These are phyloP conservation scores for Leccinum barrowsii DNA, from an alignment of 768 basidiomycete genomes.

Conservation along the genomic window DNA sequence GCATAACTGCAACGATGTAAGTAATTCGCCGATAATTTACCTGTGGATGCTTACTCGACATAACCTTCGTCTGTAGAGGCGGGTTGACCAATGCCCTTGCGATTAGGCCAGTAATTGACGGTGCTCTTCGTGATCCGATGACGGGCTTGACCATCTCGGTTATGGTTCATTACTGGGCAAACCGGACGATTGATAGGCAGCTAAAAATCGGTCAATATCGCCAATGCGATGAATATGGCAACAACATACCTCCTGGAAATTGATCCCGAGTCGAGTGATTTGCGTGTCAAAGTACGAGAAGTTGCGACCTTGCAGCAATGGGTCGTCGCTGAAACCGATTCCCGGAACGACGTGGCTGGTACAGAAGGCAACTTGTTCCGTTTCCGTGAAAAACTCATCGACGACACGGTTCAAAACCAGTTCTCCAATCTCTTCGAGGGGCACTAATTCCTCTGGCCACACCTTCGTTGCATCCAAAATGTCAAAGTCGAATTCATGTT, in stretches of 20 bases:
- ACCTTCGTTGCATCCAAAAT: constrained; percentile 85
- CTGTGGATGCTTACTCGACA: constrained; percentile 39
- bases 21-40: neutral
- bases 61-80: constrained; percentile 49
- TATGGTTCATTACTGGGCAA: constrained; percentile 69
- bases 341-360: constrained; percentile 59
- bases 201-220: constrained; percentile 26
- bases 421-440: constrained; percentile 74
- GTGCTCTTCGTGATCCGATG: constrained; percentile 54
- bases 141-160: constrained; percentile 59
- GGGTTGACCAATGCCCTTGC: constrained; percentile 49
- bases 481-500: constrained; percentile 85
- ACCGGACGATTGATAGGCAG: constrained; percentile 81
- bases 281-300: constrained; percentile 90
- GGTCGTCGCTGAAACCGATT: constrained; percentile 73
- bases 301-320: constrained; percentile 79
- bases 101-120: constrained; percentile 85
- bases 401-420: constrained; percentile 60
- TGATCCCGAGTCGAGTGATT: constrained; percentile 72
- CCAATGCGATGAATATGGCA: no score
- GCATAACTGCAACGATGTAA: constrained; percentile 36
- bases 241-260: constrained; percentile 62
- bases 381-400: constrained; percentile 81
- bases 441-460: constrained; percentile 80
- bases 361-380: constrained; percentile 88